Percentiles rank a stretch among this genome's conserved stretches.
Evolutionary conservation across 139 green algal genomes (phyloP).

Genomic region (Coccomyxa sp.): DNA sequence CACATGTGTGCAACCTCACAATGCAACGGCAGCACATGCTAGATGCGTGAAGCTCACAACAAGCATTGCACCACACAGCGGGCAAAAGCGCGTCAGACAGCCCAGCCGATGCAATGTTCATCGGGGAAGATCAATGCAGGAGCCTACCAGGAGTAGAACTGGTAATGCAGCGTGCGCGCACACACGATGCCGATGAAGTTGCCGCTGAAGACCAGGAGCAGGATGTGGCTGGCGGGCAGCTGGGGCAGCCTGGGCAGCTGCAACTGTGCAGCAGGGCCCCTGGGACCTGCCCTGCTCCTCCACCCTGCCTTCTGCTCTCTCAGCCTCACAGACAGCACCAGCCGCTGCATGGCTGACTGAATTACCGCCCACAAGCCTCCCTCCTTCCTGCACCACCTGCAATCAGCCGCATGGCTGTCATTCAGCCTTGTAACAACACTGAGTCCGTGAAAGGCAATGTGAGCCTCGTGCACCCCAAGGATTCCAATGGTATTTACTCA

Average conservation of each 20-base stretch:
- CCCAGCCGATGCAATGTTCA: neutral
- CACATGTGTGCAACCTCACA: neutral
- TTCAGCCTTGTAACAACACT: too few relatives aligned
- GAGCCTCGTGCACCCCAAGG: too few relatives aligned
- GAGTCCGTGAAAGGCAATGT: too few relatives aligned
- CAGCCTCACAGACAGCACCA: neutral
- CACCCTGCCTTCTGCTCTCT: neutral
- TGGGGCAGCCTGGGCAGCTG: neutral
- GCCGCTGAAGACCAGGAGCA: conserved; percentile 54
- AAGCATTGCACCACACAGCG: too few relatives aligned
- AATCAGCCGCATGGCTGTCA: neutral
- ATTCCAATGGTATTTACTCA: too few relatives aligned
- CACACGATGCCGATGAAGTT: conserved; percentile 78
- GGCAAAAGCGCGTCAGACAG: neutral
- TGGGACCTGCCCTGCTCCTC: neutral
- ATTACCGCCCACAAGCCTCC: neutral
- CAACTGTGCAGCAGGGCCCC: neutral
- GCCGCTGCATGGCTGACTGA: neutral
- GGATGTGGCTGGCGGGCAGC: conserved; percentile 1
- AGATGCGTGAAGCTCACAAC: too few relatives aligned
- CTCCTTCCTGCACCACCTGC: neutral
- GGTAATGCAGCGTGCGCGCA: conserved; percentile 79
- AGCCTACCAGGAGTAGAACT: conserved; percentile 86
- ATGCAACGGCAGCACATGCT: neutral
- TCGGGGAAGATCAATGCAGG: neutral